Base-by-base conservation (phyloP, 2,329 filamentous ascomycete genomes). In the Dactylellina cionopaga region DNA sequence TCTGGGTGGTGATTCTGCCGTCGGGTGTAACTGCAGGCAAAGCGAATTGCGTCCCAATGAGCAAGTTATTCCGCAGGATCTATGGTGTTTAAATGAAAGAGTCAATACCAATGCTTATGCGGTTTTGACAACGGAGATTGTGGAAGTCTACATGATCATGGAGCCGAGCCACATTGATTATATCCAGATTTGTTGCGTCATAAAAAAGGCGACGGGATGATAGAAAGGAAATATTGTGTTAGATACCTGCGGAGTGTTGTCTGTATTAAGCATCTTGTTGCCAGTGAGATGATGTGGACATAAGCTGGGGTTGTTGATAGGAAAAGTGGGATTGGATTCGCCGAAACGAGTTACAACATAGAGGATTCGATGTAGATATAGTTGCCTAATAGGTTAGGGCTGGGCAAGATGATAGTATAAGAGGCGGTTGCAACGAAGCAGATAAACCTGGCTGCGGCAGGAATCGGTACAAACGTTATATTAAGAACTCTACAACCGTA, bases 11-110 rank as follows among this genome's bases (percentile, higher is more conserved):
- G 17, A 56, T 58, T 33, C 68, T 74, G 10, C 76, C 76, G 35
- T 75, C 74, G 22, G 75, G 65, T 58, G 76, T 75, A 47, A 77
- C 75, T 37, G 76, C 74, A 44, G 77, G 62, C 35, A 77, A 56
- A 7, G 75, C 70, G 39, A 76, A 76, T 43, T 77, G 76, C 33
- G 72, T 77, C 39, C 51, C 68, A 15, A 55, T 41, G 19, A 59
- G 68, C 46, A 72, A 72, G 31, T 60, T 58, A 41, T 59, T 51
- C 44, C 59, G 68, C 27, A 72, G 24, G 10, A 72, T 29, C 68
- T 72, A 64, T 37, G 15, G n/a, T 51, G 17, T 63, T 22, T 52
- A 7, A 37, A 17, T n/a, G 13, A 19, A 29, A 41, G 5, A 10
- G 19, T 52, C 22, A 63, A 44, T 24, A 7, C 17, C 44, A 47